phyloP scores from a whole-genome alignment of 495 filamentous ascomycete genomes.

The Sporormia fimetaria region DNA sequence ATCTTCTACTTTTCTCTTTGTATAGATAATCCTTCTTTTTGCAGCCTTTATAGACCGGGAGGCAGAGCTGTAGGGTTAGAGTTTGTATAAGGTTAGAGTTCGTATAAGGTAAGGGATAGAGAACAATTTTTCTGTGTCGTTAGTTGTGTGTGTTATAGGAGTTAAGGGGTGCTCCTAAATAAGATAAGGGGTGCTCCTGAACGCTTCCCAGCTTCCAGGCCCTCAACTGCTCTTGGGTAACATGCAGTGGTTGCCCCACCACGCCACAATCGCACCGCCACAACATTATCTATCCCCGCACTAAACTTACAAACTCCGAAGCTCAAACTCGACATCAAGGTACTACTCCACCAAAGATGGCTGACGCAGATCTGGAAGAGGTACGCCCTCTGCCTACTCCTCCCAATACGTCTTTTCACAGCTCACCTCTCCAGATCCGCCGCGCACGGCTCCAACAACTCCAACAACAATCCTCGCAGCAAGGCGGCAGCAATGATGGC shows the following conservation, averaged over 20 bases:
- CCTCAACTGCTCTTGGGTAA: too few relatives aligned
- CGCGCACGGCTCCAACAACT: slow-evolving; percentile 85
- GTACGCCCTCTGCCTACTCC: slow-evolving; percentile 1
- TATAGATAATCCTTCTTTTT: too few relatives aligned
- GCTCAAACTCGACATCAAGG: slow-evolving; percentile 9
- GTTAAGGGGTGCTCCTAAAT: too few relatives aligned
- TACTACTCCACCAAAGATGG: slow-evolving; percentile 14
- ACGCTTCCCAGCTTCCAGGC: too few relatives aligned
- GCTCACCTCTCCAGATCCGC: slow-evolving; percentile 51
- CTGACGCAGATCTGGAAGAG: slow-evolving; percentile 25
- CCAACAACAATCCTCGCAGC: slow-evolving; percentile 51
- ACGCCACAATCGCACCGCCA: neutral
- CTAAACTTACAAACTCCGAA: slow-evolving; percentile 5
- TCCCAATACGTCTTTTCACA: neutral
- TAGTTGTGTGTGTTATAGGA: too few relatives aligned
- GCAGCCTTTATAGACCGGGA: too few relatives aligned
- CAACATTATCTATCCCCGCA: neutral
- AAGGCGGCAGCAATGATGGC: slow-evolving; percentile 32
- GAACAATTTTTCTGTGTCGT: too few relatives aligned
- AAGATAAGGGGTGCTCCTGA: too few relatives aligned
- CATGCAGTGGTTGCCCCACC: neutral
- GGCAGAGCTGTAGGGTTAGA: too few relatives aligned
- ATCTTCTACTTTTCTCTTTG: too few relatives aligned
- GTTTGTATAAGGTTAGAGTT: too few relatives aligned
- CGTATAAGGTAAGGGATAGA: too few relatives aligned